Conservation (phyloP, 108 stramenopile species). For the Ochromonas danica region DNA sequence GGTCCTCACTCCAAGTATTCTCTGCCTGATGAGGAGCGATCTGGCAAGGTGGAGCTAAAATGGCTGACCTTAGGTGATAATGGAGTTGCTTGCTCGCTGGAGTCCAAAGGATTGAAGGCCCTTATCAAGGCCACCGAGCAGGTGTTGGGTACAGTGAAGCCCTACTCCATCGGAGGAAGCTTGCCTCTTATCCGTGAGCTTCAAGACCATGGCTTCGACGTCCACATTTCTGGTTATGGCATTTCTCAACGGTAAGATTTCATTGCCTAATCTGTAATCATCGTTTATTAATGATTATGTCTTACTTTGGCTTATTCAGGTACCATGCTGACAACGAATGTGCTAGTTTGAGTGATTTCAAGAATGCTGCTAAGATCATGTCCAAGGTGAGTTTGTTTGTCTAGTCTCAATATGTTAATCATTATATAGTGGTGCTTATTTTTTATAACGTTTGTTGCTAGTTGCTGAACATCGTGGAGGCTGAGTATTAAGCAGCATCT, state of each 20-base stretch:
- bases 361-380: constrained; percentile 53
- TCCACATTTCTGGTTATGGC: constrained; percentile 62
- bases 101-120: constrained; percentile 55
- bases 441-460: too few relatives aligned
- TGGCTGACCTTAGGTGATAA: constrained; percentile 58
- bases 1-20: constrained; percentile 63
- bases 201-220: constrained; percentile 62
- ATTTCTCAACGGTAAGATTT: constrained; percentile 39
- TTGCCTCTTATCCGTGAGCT: constrained; percentile 62
- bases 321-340: constrained; percentile 64
- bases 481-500: too few relatives aligned
- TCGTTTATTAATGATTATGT: too few relatives aligned
- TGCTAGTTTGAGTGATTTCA: constrained; percentile 47
- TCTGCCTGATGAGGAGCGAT: constrained; percentile 54
- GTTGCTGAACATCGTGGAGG: too few relatives aligned
- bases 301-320: background rate
- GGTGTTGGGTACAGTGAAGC: constrained; percentile 47
- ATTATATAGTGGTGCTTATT: too few relatives aligned
- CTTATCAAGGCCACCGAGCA: constrained; percentile 50
- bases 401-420: too few relatives aligned
- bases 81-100: constrained; percentile 61
- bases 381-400: too few relatives aligned
- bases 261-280: too few relatives aligned
- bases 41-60: constrained; percentile 55
- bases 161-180: constrained; percentile 60